Conservation (phyloP, 805 yeast genomes). For the Wickerhamomyces queroliae region DNA sequence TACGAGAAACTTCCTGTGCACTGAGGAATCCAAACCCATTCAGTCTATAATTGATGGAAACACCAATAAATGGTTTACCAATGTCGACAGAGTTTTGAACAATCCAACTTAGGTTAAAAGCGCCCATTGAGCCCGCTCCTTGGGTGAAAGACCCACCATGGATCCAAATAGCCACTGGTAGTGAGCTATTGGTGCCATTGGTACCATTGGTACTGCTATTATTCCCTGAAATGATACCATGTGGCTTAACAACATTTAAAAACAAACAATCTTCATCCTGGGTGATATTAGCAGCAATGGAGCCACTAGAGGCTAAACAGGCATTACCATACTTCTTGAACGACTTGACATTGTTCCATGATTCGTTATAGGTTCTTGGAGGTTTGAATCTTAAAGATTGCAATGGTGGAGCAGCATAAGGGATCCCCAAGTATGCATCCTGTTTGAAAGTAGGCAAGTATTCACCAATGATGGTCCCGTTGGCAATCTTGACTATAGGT, state of each 20-base stretch:
- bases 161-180: conserved; percentile 29
- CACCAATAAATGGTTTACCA: conserved; percentile 25
- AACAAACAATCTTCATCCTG: conserved; percentile 26
- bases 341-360: conserved; percentile 5
- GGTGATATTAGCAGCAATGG: conserved; percentile 5
- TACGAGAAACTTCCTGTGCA: conserved; percentile 16
- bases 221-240: conserved; percentile 3
- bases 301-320: conserved; percentile 13
- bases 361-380: conserved; percentile 4
- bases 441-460: neutral
- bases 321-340: conserved; percentile 20
- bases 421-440: conserved; percentile 11
- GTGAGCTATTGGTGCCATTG: too few species aligned
- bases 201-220: too few species aligned
- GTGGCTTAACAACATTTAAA: conserved; percentile 23
- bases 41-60: conserved; percentile 32
- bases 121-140: conserved; percentile 18
- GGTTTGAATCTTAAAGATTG: conserved; percentile 13
- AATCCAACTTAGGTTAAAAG: conserved; percentile 13
- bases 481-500: neutral
- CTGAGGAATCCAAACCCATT: conserved; percentile 30
- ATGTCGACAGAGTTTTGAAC: conserved; percentile 14
- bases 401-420: conserved; percentile 22
- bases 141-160: conserved; percentile 30
- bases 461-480: conserved; percentile 1